These are phyloP conservation scores for Acanthamoeba healyi DNA, from an alignment of 208 protist species.

Conservation along the genomic window DNA sequence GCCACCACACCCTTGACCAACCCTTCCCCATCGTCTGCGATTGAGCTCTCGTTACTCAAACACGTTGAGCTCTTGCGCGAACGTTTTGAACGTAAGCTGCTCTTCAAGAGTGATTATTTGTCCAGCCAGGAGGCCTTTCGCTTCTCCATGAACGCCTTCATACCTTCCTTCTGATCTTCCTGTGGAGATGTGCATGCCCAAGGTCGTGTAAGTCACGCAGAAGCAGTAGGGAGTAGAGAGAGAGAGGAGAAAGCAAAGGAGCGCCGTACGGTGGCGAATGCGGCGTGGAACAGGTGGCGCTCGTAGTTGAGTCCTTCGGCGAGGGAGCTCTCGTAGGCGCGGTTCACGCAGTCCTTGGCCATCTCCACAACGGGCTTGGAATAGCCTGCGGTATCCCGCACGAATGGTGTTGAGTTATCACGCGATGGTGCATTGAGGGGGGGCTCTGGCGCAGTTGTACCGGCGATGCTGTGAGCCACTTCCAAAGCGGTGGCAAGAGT, in stretches of 20 bases:
- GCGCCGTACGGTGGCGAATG: conserved; percentile 84
- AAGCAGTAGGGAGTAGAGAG: no score
- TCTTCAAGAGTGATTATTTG: no score
- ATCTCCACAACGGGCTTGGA: conserved; percentile 83
- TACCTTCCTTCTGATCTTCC: conserved; percentile 91
- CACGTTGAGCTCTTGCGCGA: no score
- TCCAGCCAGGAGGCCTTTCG: not conserved
- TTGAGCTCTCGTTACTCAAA: no score
- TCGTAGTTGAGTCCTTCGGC: conserved; percentile 88
- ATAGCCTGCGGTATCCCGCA: conserved; percentile 53
- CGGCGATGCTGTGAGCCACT: conserved; percentile 86
- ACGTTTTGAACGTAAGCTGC: no score
- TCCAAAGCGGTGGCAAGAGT: conserved; percentile 84
- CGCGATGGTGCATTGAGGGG: no score
- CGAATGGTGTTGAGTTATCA: no score
- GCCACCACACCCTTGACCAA: conserved; percentile 45
- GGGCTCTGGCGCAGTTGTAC: not conserved
- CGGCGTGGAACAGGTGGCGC: conserved; percentile 89
- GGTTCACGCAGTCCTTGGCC: conserved; percentile 85
- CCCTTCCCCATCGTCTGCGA: conserved; percentile 45
- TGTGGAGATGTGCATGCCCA: not conserved
- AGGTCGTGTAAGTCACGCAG: no score
- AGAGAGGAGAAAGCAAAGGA: no score
- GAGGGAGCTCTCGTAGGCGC: conserved; percentile 56
- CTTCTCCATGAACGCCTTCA: conserved; percentile 89